Evolutionary conservation across 805 yeast genomes (phyloP), one percentile per base, ranked within the genome.

Genomic region (Saccharomycodes ludwigii): DNA sequence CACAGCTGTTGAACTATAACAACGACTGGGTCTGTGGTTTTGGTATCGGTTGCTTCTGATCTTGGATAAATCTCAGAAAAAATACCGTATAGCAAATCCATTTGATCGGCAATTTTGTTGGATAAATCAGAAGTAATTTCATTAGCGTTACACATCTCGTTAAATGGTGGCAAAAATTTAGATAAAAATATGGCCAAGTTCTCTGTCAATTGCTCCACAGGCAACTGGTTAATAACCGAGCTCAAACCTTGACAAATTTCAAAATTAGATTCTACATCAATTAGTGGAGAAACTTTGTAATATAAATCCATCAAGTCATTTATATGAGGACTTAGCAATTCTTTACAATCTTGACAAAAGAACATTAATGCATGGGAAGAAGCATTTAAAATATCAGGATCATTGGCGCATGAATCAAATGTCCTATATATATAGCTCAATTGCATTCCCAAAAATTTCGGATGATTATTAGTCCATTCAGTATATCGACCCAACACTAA

Each of bases 401-500:
- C 54, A 18, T 41, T 34, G n/a, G 41, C 34, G 9, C 32, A 26
- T 31, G 40, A 47, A 34, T 63, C 59, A 45, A 84, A 79, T 0
- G 95, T 94, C 37, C 64, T 66, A 35, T 78, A 78, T 40, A 93
- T 83, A 52, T 85, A 91, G 40, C 78, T 75, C 35, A 91, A 65
- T 53, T 86, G 95, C 29, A 74, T 68, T 53, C 82, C 91, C 37
- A 93, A 62, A 44, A 65, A 78, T 39, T 80, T 77, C 4, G 94
- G 85, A 55, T 91, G 93, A 42, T 73, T 68, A 4, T 85, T 63
- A 0, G 97, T 83, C 96, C 98, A 91, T 57, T 80, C 84, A 2
- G 97, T 82, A 54, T 91, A 91, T 45, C 98, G 67, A n/a, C 98
- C 97, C 24, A 91, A 60, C 1, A 91, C 94, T 47, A 91, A 65